Conservation (phyloP, 495 filamentous ascomycete genomes). For the Penicillium salamii region DNA sequence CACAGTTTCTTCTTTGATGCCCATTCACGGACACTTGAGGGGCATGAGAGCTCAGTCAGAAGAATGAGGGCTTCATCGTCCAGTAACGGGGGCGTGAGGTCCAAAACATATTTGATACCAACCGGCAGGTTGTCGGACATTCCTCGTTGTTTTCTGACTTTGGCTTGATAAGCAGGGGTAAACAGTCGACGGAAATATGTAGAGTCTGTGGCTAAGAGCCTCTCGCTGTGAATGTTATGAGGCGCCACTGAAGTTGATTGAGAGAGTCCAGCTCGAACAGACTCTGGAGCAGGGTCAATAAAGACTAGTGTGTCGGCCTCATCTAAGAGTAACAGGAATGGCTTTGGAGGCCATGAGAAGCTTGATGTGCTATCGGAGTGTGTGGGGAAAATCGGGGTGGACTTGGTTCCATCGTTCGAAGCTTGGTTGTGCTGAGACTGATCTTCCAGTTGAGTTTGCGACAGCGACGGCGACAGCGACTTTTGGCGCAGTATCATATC, state of each 20-base stretch:
- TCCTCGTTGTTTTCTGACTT: slow-evolving; percentile 29
- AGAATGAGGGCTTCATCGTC: slow-evolving; percentile 59
- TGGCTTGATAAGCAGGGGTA: slow-evolving; percentile 29
- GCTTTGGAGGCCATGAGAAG: too few relatives aligned
- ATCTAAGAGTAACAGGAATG: slow-evolving; percentile 30
- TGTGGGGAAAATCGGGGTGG: too few relatives aligned
- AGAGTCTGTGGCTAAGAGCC: slow-evolving; percentile 46
- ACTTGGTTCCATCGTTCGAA: too few relatives aligned
- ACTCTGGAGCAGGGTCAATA: slow-evolving; percentile 43
- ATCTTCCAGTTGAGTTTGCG: too few relatives aligned
- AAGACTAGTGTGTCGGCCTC: slow-evolving; percentile 54
- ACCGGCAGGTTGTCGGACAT: slow-evolving; percentile 29
- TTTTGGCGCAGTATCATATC: too few relatives aligned
- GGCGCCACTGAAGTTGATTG: slow-evolving; percentile 20
- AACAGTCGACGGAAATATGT: slow-evolving; percentile 48
- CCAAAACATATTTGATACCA: slow-evolving; percentile 55
- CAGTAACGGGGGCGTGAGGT: slow-evolving; percentile 57
- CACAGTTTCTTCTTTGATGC: slow-evolving; percentile 39
- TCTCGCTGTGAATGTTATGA: slow-evolving; percentile 44
- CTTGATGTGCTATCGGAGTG: too few relatives aligned
- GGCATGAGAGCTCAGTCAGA: slow-evolving; percentile 56
- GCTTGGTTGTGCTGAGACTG: too few relatives aligned
- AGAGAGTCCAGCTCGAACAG: slow-evolving; percentile 18
- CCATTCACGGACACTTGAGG: slow-evolving; percentile 49
- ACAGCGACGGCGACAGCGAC: too few relatives aligned